phyloP scores from a whole-genome alignment of 495 filamentous ascomycete species.

The Stereocaulon alpinum region DNA sequence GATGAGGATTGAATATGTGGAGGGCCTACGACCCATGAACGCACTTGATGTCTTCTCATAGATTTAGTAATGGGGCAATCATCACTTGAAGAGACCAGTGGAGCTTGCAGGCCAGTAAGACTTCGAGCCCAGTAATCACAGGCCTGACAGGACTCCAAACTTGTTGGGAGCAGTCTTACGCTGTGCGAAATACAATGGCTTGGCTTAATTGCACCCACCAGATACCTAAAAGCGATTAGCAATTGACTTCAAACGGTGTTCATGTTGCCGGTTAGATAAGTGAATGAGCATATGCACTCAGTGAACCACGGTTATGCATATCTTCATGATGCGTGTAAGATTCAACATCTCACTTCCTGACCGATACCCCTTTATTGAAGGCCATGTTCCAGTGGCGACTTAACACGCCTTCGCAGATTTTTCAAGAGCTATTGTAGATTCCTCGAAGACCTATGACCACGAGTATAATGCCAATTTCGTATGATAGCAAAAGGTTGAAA shows the following conservation, averaged over 20 bases:
- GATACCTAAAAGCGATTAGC: constrained; percentile 5
- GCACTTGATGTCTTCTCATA: neutral
- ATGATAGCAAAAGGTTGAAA: neutral
- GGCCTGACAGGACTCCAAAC: neutral
- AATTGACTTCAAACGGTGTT: neutral
- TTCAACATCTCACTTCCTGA: neutral
- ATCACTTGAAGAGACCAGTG: neutral
- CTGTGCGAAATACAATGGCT: neutral
- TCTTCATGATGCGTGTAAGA: neutral
- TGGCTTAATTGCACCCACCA: neutral
- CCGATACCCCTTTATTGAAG: constrained; percentile 3
- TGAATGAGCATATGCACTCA: neutral
- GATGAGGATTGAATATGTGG: constrained; percentile 43
- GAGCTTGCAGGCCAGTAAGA: neutral
- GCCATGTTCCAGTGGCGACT: neutral
- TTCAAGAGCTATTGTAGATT: neutral
- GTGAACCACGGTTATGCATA: neutral
- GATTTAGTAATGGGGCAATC: neutral
- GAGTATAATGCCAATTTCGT: neutral
- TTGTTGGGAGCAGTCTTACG: neutral
- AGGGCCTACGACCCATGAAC: too few relatives aligned
- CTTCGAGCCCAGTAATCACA: neutral
- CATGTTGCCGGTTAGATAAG: neutral
- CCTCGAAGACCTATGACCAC: too few relatives aligned
- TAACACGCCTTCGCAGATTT: neutral